These are phyloP conservation scores for Raphanus sativus DNA, from an alignment of 345 rosid species.

Conservation along the genomic window DNA sequence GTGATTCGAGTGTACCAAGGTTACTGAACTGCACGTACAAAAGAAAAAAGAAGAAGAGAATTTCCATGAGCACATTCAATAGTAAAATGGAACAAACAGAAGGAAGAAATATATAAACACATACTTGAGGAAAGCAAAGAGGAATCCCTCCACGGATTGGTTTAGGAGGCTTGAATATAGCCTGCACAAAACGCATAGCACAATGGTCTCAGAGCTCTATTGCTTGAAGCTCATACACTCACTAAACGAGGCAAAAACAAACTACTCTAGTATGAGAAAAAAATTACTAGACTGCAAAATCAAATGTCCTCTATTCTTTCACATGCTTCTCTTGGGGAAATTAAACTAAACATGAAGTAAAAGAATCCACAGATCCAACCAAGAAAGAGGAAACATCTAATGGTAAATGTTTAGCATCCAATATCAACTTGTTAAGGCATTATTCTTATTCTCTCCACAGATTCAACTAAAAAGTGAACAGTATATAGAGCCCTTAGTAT, in stretches of 20 bases:
- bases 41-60: not conserved
- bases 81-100: constrained; percentile 7
- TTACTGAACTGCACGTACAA: constrained; percentile 62
- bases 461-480: not conserved
- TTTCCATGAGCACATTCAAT: constrained; percentile 14
- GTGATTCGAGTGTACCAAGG: constrained; percentile 68
- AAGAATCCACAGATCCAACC: not conserved
- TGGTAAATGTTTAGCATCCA: not conserved
- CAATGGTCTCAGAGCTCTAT: constrained; percentile 10
- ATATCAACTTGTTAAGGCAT: not conserved
- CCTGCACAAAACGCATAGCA: constrained; percentile 46
- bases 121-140: constrained; percentile 89
- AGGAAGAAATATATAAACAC: constrained; percentile 23
- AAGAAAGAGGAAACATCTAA: constrained; percentile 10
- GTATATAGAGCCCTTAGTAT: not conserved
- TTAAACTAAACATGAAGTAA: constrained; percentile 7
- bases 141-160: constrained; percentile 98
- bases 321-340: not conserved
- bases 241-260: not conserved
- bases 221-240: not conserved
- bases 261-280: not conserved
- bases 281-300: constrained; percentile 2
- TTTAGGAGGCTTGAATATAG: constrained; percentile 75
- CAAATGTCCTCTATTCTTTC: constrained; percentile 2
- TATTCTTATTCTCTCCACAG: not conserved